phyloP scores from a whole-genome alignment of 441 rosid species.

The Syzygium malaccense region DNA sequence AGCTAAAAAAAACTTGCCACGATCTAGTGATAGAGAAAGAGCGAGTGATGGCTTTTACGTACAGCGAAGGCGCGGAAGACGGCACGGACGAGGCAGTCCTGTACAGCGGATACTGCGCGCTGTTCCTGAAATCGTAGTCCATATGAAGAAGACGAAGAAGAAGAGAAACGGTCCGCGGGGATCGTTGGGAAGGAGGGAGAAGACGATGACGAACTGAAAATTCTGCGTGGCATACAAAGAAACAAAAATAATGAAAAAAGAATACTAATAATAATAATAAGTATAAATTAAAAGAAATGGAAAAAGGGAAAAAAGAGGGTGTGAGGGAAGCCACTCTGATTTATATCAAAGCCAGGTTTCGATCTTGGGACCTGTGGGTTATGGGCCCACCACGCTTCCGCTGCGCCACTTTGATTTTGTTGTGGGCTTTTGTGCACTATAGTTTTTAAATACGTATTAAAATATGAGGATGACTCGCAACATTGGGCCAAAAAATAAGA shows the following conservation, averaged over 20 bases:
- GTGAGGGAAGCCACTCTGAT: neutral
- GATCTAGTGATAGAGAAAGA: no score
- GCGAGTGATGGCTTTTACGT: no score
- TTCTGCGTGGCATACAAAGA: neutral
- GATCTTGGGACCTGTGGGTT: slow-evolving; percentile 5
- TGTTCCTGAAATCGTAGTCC: neutral
- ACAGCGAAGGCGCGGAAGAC: no score
- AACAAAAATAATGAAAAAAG: no score
- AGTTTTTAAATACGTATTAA: fast-evolving
- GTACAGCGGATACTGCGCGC: slow-evolving; percentile 6
- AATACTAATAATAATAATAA: neutral
- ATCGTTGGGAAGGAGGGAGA: neutral
- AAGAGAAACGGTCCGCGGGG: neutral
- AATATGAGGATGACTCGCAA: no score
- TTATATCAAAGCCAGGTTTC: neutral
- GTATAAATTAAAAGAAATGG: neutral
- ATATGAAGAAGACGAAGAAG: neutral
- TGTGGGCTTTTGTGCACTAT: fast-evolving
- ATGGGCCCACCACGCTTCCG: slow-evolving; percentile 11
- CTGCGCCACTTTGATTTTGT: neutral
- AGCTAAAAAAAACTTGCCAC: no score
- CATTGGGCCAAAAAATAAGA: fast-evolving
- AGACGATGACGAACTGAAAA: neutral
- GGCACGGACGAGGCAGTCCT: no score
- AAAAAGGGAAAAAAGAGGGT: fast-evolving